A percentile compares a stretch with the other conserved stretches of the same genome.
Evolutionary conservation across 305 asterid species (phyloP).

Genomic region (Solanum hybrid): DNA sequence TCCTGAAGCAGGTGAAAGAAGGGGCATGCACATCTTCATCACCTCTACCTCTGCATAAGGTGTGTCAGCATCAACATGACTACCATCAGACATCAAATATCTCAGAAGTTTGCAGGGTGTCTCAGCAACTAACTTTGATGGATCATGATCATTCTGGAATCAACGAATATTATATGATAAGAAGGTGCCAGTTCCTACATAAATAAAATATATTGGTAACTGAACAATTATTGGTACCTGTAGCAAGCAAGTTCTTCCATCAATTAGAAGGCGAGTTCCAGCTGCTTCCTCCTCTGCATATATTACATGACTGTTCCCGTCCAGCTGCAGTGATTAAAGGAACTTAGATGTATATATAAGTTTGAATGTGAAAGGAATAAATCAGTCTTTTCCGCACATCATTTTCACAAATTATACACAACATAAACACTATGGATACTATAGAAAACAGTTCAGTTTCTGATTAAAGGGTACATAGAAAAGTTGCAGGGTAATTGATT

Average conservation of each 20-base stretch:
- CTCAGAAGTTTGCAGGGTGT: conserved; percentile 97
- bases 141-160: conserved; percentile 93
- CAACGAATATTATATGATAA: neutral
- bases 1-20: conserved; percentile 96
- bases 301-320: conserved; percentile 88
- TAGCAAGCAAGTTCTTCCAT: conserved; percentile 98
- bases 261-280: conserved; percentile 98
- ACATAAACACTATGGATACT: neutral
- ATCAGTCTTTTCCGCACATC: neutral
- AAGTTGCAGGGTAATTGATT: conserved; percentile 11
- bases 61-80: conserved; percentile 89
- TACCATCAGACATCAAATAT: conserved; percentile 63
- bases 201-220: neutral
- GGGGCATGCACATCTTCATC: conserved; percentile 99
- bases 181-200: neutral
- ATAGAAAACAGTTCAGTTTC: neutral
- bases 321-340: conserved; percentile 43
- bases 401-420: neutral
- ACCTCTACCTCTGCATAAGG: conserved; percentile 98
- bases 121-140: conserved; percentile 91
- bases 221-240: conserved; percentile 30
- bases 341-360: neutral
- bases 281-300: conserved; percentile 99
- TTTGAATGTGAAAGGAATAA: neutral
- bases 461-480: neutral